phyloP scores from a whole-genome alignment of 495 filamentous ascomycete species.

The Aspergillus kassunensis region DNA sequence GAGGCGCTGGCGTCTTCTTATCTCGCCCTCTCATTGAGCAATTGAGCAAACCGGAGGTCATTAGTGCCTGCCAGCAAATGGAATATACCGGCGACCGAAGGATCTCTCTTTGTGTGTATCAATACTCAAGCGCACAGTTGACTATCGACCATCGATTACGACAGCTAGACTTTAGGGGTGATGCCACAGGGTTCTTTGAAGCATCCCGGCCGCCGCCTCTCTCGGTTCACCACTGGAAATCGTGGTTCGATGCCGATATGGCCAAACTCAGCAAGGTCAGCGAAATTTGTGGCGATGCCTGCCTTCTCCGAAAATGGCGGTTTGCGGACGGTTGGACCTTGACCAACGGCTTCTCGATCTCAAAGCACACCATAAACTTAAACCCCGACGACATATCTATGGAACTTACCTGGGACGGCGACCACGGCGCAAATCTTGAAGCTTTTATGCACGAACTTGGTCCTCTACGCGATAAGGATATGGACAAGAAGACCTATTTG shows the following conservation, averaged over 20 bases:
- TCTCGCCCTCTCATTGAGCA: slow-evolving; percentile 45
- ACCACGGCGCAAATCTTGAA: slow-evolving; percentile 36
- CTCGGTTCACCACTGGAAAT: slow-evolving; percentile 58
- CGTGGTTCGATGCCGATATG: slow-evolving; percentile 52
- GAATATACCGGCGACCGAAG: slow-evolving; percentile 43
- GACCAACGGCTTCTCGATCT: slow-evolving; percentile 53
- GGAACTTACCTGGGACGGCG: slow-evolving; percentile 46
- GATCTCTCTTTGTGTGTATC: slow-evolving; percentile 50
- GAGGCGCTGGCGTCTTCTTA: slow-evolving; percentile 58
- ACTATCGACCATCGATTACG: slow-evolving; percentile 50
- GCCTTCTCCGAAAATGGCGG: slow-evolving; percentile 53
- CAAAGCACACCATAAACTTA: slow-evolving; percentile 43
- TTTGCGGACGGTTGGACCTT: slow-evolving; percentile 55
- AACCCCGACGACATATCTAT: slow-evolving; percentile 30
- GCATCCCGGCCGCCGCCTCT: slow-evolving; percentile 45
- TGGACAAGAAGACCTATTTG: slow-evolving; percentile 33
- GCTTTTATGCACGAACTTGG: slow-evolving; percentile 42
- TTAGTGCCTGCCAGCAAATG: slow-evolving; percentile 36
- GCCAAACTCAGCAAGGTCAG: slow-evolving; percentile 45
- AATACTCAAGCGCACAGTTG: slow-evolving; percentile 45
- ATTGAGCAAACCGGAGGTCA: slow-evolving; percentile 31
- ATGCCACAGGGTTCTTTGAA: slow-evolving; percentile 55
- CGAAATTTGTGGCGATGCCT: slow-evolving; percentile 52
- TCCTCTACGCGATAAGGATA: slow-evolving; percentile 38
- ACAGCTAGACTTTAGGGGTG: slow-evolving; percentile 49